These are phyloP conservation scores for Sugiyamaella neomexicana DNA, from an alignment of 1,139 yeast genomes.

Conservation along the genomic window DNA sequence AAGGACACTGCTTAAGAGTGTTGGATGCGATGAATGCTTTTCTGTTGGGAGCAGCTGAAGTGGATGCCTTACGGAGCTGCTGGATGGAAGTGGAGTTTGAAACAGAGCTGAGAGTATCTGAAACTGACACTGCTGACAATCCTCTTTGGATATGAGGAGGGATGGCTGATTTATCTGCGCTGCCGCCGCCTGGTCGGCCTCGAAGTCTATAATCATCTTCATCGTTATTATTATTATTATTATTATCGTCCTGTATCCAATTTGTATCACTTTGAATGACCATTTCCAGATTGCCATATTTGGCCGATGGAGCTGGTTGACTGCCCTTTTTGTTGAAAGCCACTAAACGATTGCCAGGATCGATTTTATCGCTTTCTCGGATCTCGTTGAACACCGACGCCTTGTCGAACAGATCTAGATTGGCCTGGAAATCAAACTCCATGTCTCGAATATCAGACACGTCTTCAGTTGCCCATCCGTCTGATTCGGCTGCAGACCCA, in stretches of 20 bases:
- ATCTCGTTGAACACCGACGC: constrained; percentile 75
- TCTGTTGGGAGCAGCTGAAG: constrained; percentile 11
- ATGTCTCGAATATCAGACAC: constrained; percentile 46
- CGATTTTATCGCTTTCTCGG: constrained; percentile 60
- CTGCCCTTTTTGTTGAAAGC: constrained; percentile 58
- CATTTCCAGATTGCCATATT: constrained; percentile 74
- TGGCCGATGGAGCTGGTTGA: constrained; percentile 29
- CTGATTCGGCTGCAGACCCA: constrained; percentile 14
- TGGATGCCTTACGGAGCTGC: constrained; percentile 19
- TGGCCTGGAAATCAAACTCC: constrained; percentile 87
- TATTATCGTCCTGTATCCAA: constrained; percentile 13
- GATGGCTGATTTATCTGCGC: not conserved
- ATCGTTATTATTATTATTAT: constrained; percentile 4
- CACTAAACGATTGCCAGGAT: constrained; percentile 65
- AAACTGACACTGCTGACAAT: constrained; percentile 3
- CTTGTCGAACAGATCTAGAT: constrained; percentile 81
- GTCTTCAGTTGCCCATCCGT: constrained; percentile 57
- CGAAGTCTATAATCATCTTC: not conserved
- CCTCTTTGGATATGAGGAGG: constrained; percentile 12
- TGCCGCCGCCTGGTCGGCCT: not conserved
- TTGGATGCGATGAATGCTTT: constrained; percentile 20
- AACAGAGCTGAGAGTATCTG: constrained; percentile 4
- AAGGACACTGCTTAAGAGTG: constrained; percentile 44
- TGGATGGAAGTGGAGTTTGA: constrained; percentile 8
- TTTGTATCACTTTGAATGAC: constrained; percentile 50